A percentile compares a stretch with the other conserved stretches of the same genome.
phyloP scores from a whole-genome alignment of 2,329 filamentous ascomycete species.

The Venturia nashicola region DNA sequence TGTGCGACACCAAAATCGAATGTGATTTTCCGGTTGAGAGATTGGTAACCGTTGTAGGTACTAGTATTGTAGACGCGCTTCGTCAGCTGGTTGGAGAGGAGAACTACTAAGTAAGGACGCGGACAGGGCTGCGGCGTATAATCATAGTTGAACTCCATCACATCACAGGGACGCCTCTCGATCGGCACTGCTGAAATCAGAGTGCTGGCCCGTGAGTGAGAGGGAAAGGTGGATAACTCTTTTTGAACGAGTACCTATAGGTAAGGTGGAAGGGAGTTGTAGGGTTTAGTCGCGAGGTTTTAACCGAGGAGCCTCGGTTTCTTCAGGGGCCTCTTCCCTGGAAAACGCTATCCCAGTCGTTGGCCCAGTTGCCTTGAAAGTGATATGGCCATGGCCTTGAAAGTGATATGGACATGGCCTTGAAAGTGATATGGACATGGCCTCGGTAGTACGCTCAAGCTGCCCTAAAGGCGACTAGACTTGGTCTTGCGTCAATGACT shows the following conservation, averaged over 20 bases:
- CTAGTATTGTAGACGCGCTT: too few species aligned
- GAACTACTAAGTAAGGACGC: too few species aligned
- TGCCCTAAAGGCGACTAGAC: not conserved
- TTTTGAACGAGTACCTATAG: too few species aligned
- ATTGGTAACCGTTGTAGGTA: conserved; percentile 11
- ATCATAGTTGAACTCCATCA: not conserved
- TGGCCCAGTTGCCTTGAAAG: too few species aligned
- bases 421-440: not conserved
- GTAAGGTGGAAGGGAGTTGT: too few species aligned
- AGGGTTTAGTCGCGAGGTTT: too few species aligned
- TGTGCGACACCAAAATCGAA: conserved; percentile 5
- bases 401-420: not conserved
- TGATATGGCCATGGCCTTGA: too few species aligned
- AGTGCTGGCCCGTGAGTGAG: not conserved
- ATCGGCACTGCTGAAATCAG: not conserved
- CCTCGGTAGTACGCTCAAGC: not conserved
- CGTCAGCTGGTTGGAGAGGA: too few species aligned
- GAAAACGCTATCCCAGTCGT: not conserved
- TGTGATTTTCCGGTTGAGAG: conserved; percentile 7
- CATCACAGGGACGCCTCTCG: not conserved
- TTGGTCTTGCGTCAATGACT: not conserved
- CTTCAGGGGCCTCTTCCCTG: not conserved
- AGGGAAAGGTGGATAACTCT: too few species aligned
- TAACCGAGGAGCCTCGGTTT: not conserved
- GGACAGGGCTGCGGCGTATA: not conserved